phyloP scores from a whole-genome alignment of 176 grass and related monocot genomes.

The Oropetium thomaeum region DNA sequence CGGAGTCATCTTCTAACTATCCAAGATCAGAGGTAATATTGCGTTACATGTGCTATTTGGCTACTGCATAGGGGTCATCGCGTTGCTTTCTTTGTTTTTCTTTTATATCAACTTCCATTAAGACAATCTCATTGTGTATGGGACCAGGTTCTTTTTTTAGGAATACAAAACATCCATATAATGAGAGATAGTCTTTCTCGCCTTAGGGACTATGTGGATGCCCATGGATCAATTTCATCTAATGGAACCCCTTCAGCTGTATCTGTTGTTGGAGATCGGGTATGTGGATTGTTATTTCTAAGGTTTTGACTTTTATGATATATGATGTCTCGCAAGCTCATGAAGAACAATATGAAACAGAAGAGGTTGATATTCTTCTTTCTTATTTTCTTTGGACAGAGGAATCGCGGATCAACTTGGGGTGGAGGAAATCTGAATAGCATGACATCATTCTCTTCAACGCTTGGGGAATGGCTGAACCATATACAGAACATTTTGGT shows the following conservation, averaged over 20 bases:
- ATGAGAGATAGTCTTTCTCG: slow-evolving; percentile 99
- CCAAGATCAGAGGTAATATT: slow-evolving; percentile 74
- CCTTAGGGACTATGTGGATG: slow-evolving; percentile 95
- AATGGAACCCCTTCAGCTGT: slow-evolving; percentile 79
- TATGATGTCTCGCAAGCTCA: not conserved
- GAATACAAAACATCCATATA: slow-evolving; percentile 95
- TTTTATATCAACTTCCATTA: not conserved
- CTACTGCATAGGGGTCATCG: slow-evolving; percentile 5
- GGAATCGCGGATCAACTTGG: slow-evolving; percentile 93
- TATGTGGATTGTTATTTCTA: slow-evolving; percentile 26
- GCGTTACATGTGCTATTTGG: slow-evolving; percentile 8
- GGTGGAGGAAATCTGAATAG: slow-evolving; percentile 95
- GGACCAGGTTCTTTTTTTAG: slow-evolving; percentile 85
- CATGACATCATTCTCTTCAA: slow-evolving; percentile 93
- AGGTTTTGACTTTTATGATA: not conserved
- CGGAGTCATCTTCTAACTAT: slow-evolving; percentile 95
- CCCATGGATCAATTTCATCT: slow-evolving; percentile 80
- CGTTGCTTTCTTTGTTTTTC: not conserved
- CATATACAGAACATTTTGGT: slow-evolving; percentile 92
- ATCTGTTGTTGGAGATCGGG: slow-evolving; percentile 42
- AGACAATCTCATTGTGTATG: not conserved
- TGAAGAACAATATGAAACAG: not conserved
- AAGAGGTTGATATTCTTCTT: not conserved
- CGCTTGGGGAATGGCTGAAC: slow-evolving; percentile 85
- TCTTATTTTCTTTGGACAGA: slow-evolving; percentile 30